These are phyloP conservation scores for Phytopythium chamaehyphon DNA, from an alignment of 352 stramenopile genomes.

Conservation along the genomic window DNA sequence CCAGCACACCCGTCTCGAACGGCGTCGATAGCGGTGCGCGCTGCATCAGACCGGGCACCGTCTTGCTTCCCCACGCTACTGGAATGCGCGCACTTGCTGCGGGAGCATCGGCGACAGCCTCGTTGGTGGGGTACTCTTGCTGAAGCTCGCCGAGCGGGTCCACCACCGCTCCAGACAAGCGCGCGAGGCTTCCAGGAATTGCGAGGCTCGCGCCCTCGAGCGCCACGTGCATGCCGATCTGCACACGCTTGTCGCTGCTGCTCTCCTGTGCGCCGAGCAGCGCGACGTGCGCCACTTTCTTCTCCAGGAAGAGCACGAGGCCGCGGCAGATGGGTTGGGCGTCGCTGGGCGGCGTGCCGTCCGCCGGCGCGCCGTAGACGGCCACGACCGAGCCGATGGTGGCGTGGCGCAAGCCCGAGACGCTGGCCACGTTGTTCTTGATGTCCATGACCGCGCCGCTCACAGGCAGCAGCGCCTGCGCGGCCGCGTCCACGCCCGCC, in stretches of 20 bases:
- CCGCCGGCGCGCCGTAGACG: slow-evolving; percentile 20
- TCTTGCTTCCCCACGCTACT: slow-evolving; percentile 52
- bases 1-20: slow-evolving; percentile 59
- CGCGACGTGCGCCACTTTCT: slow-evolving; percentile 54
- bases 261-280: slow-evolving; percentile 32
- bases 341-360: slow-evolving; percentile 14
- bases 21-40: slow-evolving; percentile 43
- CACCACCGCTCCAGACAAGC: slow-evolving; percentile 43
- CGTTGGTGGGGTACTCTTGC: slow-evolving; percentile 11
- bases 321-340: slow-evolving; percentile 28
- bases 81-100: slow-evolving; percentile 29
- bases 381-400: slow-evolving; percentile 68
- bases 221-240: slow-evolving; percentile 57
- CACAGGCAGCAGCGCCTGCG: slow-evolving; percentile 36
- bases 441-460: slow-evolving; percentile 58
- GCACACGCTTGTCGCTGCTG: slow-evolving; percentile 18
- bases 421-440: slow-evolving; percentile 64
- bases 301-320: slow-evolving; percentile 55
- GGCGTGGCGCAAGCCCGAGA: slow-evolving; percentile 69
- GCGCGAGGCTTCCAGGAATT: slow-evolving; percentile 37
- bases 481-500: slow-evolving; percentile 5
- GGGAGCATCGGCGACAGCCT: slow-evolving; percentile 2
- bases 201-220: slow-evolving; percentile 46
- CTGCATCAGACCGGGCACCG: slow-evolving; percentile 60
- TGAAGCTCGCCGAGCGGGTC: slow-evolving; percentile 44